Percentiles rank a stretch among this genome's conserved stretches.
These are phyloP conservation scores for Neofusicoccum laricinum DNA, from an alignment of 2,329 filamentous ascomycete species.

Conservation along the genomic window DNA sequence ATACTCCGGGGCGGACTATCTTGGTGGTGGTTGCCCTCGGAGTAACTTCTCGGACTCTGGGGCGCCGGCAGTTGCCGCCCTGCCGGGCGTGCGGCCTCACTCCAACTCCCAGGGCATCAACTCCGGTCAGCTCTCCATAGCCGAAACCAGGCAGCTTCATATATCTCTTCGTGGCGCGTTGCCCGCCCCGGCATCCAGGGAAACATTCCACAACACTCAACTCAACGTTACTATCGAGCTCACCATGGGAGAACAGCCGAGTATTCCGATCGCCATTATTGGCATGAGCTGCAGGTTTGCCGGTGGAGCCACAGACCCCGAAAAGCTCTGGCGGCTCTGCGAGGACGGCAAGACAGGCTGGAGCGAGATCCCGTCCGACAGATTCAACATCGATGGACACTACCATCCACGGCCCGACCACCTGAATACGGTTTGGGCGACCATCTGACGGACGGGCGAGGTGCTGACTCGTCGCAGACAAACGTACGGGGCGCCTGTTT, in stretches of 20 bases:
- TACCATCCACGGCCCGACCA: constrained; percentile 17
- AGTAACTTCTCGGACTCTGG: background rate
- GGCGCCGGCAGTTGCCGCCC: background rate
- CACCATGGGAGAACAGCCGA: too few species aligned
- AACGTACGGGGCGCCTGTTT: constrained; percentile 14
- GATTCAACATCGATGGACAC: constrained; percentile 28
- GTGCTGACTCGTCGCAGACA: background rate
- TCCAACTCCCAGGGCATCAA: too few species aligned
- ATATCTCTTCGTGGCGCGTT: too few species aligned
- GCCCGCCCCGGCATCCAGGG: too few species aligned
- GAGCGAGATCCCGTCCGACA: constrained; percentile 26
- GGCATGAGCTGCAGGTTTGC: constrained; percentile 32
- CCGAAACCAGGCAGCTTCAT: too few species aligned
- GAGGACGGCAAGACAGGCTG: constrained; percentile 24
- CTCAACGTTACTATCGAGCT: background rate
- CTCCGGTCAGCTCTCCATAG: too few species aligned
- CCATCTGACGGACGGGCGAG: too few species aligned
- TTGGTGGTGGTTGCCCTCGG: background rate
- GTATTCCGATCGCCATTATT: constrained; percentile 30
- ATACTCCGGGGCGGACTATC: background rate
- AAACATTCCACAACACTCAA: too few species aligned
- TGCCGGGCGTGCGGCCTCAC: too few species aligned
- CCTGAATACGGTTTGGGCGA: too few species aligned
- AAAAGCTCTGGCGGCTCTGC: constrained; percentile 34
- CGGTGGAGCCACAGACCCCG: constrained; percentile 28